Conservation (phyloP, 495 filamentous ascomycete species). For the Talaromyces stipitatus region DNA sequence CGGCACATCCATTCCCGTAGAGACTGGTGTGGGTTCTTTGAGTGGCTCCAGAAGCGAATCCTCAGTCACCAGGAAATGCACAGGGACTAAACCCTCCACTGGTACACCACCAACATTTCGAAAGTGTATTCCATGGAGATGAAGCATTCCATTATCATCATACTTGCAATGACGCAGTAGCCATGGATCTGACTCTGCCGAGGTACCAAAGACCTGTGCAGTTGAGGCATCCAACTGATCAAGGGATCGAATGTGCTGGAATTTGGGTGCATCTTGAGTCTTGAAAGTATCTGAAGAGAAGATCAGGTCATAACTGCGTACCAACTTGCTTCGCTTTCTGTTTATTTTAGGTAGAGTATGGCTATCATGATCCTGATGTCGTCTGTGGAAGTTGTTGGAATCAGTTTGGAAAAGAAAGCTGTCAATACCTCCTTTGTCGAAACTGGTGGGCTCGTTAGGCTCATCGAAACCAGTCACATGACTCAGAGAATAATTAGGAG, state of each 20-base stretch:
- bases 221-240: conserved; percentile 24
- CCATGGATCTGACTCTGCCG: conserved; percentile 31
- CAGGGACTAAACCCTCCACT: conserved; percentile 21
- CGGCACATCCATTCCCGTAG: neutral
- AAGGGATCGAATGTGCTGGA: conserved; percentile 16
- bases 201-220: conserved; percentile 27
- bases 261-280: conserved; percentile 1
- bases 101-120: conserved; percentile 32
- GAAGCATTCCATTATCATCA: conserved; percentile 26
- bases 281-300: neutral
- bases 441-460: neutral
- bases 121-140: conserved; percentile 27
- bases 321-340: neutral
- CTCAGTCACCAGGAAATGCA: conserved; percentile 28
- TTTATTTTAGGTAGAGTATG: neutral
- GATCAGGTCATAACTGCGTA: neutral
- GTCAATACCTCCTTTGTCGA: neutral
- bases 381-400: neutral
- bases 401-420: neutral
- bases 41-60: conserved; percentile 14
- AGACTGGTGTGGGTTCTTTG: conserved; percentile 14
- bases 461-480: neutral
- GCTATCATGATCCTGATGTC: neutral
- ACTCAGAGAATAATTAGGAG: neutral
- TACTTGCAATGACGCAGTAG: conserved; percentile 29